Base-by-base conservation (phyloP, 192 early-diverging fungal species). In the Linnemannia exigua region DNA sequence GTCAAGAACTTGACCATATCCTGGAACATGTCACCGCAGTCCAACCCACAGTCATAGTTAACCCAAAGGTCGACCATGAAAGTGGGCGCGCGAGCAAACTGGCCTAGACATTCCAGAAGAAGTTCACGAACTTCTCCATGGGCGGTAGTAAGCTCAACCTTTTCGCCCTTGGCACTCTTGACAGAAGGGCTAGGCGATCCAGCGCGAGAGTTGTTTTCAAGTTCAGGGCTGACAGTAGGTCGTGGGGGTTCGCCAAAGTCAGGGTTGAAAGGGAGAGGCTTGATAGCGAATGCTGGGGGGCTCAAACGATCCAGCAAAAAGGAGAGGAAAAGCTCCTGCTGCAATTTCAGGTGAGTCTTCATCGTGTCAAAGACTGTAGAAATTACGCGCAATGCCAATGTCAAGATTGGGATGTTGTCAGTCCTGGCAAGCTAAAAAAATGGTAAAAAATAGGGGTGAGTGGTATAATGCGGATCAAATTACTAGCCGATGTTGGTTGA, bases 61-160 rank as follows among this genome's bases (percentile, higher is more conserved):
- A 97, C 92, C 94, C 97, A 99, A 47, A 99, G 89, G 75, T 99
- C 97, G 0, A 93, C 90, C 87, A 96, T 90, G 68, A 98, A 94
- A 2, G 92, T 91, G 20, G 96, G 93, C 54, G 93, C 91, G 70
- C 96, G 87, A 36, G 92, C 94, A 75, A 96, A 92, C 77, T 96
- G 95, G 2, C 92, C 80, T 22, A 97, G 76, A 48, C 94, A 94
- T 79, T 99, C 98, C 7, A 99, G 73, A 46, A 98, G 79, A 66
- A 98, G 84, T 67, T 98, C 96, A 16, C 98, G 93, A 1, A 95
- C 95, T 88, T 99, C 97, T 12, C 92, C 93, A 7, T 91, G 92
- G 12, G 96, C 88, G 31, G 76, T 70, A 20, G 79, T 80, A 1
- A 83, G 75, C n/a, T 86, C 84, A 6, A 69, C 8, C 54, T 71